phyloP scores from a whole-genome alignment of 1,284 basidiomycete genomes.

The Leucoagaricus sp. region DNA sequence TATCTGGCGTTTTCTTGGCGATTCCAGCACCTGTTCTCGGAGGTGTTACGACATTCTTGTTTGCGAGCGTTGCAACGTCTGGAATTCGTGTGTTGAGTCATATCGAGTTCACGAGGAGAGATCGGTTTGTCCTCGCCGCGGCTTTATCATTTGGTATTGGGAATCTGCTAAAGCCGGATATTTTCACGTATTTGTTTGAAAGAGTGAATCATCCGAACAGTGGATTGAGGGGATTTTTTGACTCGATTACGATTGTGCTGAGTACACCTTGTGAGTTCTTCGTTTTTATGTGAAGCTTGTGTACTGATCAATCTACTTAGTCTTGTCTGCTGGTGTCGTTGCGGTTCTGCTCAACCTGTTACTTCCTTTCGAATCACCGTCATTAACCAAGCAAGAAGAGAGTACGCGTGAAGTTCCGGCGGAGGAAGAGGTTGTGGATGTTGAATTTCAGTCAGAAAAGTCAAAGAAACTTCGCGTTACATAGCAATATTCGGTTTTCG shows the following conservation, averaged over 20 bases:
- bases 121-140: constrained; percentile 76
- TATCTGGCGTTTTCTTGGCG: constrained; percentile 78
- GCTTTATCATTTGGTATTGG: constrained; percentile 76
- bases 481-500: too few relatives aligned
- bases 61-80: constrained; percentile 63
- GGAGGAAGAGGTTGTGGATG: constrained; percentile 19
- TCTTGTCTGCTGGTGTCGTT: constrained; percentile 67
- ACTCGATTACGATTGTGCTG: constrained; percentile 78
- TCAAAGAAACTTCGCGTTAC: neutral
- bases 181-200: constrained; percentile 73
- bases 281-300: neutral
- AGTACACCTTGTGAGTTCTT: constrained; percentile 70
- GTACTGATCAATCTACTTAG: constrained; percentile 31
- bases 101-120: constrained; percentile 66
- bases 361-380: constrained; percentile 30
- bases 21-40: constrained; percentile 85
- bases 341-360: constrained; percentile 68
- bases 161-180: constrained; percentile 59
- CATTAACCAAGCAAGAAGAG: neutral
- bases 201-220: constrained; percentile 55
- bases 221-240: constrained; percentile 71
- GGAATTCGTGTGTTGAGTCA: constrained; percentile 76
- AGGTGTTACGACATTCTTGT: constrained; percentile 81
- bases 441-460: constrained; percentile 25
- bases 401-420: constrained; percentile 1